Evolutionary conservation across 768 basidiomycete species (phyloP).

Genomic region (Pisolithus microcarpus): DNA sequence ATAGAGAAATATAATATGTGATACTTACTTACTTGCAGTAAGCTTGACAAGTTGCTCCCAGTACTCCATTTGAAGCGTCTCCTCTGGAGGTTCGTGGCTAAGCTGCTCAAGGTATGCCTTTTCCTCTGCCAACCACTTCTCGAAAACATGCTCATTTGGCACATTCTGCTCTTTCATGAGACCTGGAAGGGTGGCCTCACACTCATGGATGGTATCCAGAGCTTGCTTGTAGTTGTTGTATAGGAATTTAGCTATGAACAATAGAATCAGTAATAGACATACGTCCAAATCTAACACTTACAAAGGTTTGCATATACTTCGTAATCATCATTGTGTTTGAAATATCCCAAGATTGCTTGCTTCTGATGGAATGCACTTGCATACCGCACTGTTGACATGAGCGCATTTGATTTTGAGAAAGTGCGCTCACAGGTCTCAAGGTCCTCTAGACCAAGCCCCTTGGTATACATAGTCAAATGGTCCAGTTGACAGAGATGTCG

Average conservation of each 20-base stretch:
- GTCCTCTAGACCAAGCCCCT: slow-evolving; percentile 14
- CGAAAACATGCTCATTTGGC: too few relatives aligned
- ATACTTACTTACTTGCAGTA: slow-evolving; percentile 3
- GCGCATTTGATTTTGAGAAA: slow-evolving; percentile 13
- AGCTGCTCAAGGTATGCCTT: too few relatives aligned
- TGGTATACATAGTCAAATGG: slow-evolving; percentile 10
- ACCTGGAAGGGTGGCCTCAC: too few relatives aligned
- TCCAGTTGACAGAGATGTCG: slow-evolving; percentile 14
- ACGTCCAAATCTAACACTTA: neutral
- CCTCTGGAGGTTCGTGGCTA: too few relatives aligned
- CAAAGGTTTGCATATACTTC: slow-evolving; percentile 1
- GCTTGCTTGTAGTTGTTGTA: slow-evolving; percentile 23
- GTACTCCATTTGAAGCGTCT: too few relatives aligned
- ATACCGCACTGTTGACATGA: slow-evolving; percentile 8
- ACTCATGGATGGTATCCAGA: slow-evolving; percentile 11
- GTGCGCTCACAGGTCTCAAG: slow-evolving; percentile 15
- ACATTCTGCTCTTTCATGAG: too few relatives aligned
- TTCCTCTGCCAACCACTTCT: too few relatives aligned
- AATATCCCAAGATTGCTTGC: slow-evolving; percentile 7
- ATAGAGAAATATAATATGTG: neutral
- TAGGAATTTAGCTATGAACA: slow-evolving; percentile 3
- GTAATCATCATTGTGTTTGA: neutral
- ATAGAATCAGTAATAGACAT: too few relatives aligned
- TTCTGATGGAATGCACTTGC: slow-evolving; percentile 14
- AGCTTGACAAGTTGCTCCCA: slow-evolving; percentile 5